Conservation (phyloP, 1,139 yeast species). For the Yamadazyma triangularis region DNA sequence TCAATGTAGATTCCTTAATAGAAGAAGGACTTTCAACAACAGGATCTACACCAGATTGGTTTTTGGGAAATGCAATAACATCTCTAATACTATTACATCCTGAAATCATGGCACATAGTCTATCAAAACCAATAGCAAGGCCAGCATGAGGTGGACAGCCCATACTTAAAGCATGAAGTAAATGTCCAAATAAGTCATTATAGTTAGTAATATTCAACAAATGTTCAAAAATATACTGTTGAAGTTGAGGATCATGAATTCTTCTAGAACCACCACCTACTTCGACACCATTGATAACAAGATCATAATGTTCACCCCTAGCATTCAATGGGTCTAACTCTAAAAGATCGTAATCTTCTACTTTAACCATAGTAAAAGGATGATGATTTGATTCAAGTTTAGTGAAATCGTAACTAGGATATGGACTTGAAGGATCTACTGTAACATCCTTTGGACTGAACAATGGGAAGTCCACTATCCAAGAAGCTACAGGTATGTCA, state of each 20-base stretch:
- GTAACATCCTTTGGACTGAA: slow-evolving; percentile 65
- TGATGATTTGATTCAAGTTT: slow-evolving; percentile 78
- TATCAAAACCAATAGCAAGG: slow-evolving; percentile 88
- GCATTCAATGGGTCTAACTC: slow-evolving; percentile 56
- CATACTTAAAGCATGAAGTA: slow-evolving; percentile 71
- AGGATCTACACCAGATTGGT: slow-evolving; percentile 81
- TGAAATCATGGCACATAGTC: slow-evolving; percentile 85
- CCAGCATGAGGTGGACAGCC: slow-evolving; percentile 99
- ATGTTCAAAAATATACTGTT: slow-evolving; percentile 59
- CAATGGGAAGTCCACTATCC: slow-evolving; percentile 91
- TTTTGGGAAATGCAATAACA: slow-evolving; percentile 95
- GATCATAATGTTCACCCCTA: slow-evolving; percentile 91
- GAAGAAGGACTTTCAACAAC: slow-evolving; percentile 82
- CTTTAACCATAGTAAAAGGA: slow-evolving; percentile 90
- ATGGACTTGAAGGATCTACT: slow-evolving; percentile 23
- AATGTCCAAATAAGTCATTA: slow-evolving; percentile 75
- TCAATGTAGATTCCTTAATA: slow-evolving; percentile 48
- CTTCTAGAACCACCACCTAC: slow-evolving; percentile 97
- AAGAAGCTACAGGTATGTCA: slow-evolving; percentile 56
- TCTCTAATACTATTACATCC: slow-evolving; percentile 78
- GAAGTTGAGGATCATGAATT: slow-evolving; percentile 80
- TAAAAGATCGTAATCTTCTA: slow-evolving; percentile 60
- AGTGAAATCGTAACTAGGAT: slow-evolving; percentile 56
- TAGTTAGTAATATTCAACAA: slow-evolving; percentile 55
- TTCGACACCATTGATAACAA: slow-evolving; percentile 92